Base-by-base conservation (phyloP, 257 asterid species). In the Solanum commersonii region DNA sequence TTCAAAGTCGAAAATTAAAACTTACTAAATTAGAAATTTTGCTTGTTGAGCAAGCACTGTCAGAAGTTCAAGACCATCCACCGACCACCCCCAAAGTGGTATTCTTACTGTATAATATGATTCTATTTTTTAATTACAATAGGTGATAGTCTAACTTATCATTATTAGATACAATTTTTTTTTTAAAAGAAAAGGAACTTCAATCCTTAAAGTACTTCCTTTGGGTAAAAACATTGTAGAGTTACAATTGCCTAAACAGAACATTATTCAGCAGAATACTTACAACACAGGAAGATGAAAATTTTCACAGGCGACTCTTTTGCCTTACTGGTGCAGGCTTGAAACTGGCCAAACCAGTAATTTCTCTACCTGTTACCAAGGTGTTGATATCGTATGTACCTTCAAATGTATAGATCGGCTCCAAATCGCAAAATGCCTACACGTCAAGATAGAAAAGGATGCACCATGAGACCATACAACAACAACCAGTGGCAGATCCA, bases 341-440 rank as follows among this genome's bases (percentile, higher is more conserved):
- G 84, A 97, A 95, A 88, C 99, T 97, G 23, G 98, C 93, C 34
- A 97, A 91, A 49, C 98, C 98, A 0, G 99, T 97, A n/a, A 96
- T 76, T 91, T 97, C 99, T 88, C 99, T 91, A 15, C 98, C 99
- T 1, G 99, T 95, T 56, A 97, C 96, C 71, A 97, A 89, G 7
- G 99, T 95, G 93, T 97, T 97, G 89, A 97, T 97, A 93, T 97
- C 99, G n/a, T 95, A 97, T 0, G 98, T 97, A 59, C 99, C 99
- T 92, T 97, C 99, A 3, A 91, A 97, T 0, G 99, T 97, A 90
- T 93, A 96, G 63, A 97, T 95, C 3, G 99, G 99, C 93, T 97
- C 99, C 97, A 97, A 87, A 89, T 97, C 99, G 40, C 98, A 96
- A 89, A 97, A 97, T 7, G 99, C 99, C 99, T 96, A n/a, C 6